phyloP scores from a whole-genome alignment of 1,139 yeast genomes.

The Blastobotrys illinoisensis region DNA sequence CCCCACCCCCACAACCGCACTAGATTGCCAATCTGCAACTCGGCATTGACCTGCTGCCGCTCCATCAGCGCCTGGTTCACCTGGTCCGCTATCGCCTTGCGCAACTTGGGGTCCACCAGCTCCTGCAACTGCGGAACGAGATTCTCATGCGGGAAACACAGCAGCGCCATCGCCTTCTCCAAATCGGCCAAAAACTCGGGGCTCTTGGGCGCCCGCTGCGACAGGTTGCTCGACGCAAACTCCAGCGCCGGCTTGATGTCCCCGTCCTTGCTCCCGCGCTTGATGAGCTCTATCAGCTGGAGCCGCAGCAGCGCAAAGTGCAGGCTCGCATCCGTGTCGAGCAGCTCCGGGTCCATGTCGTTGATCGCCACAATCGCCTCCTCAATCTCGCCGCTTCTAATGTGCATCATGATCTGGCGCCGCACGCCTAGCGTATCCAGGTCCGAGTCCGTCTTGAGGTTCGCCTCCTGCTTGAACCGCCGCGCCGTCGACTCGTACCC shows the following conservation, averaged over 20 bases:
- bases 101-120: constrained; percentile 31
- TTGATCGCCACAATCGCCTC: constrained; percentile 36
- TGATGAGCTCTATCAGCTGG: constrained; percentile 38
- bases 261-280: constrained; percentile 25
- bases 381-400: constrained; percentile 33
- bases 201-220: constrained; percentile 33
- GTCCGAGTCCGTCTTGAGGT: constrained; percentile 23
- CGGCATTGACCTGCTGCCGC: constrained; percentile 31
- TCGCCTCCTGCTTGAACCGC: constrained; percentile 36
- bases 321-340: constrained; percentile 32
- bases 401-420: constrained; percentile 30
- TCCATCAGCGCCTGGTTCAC: constrained; percentile 35
- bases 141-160: constrained; percentile 35
- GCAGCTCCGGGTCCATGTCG: constrained; percentile 36
- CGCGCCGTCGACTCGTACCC: constrained; percentile 37
- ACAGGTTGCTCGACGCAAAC: constrained; percentile 36
- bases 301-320: constrained; percentile 36
- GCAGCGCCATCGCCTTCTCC: constrained; percentile 38
- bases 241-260: constrained; percentile 33
- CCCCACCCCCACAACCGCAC: constrained; percentile 35
- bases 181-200: constrained; percentile 31
- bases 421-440: constrained; percentile 30
- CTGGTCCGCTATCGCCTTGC: constrained; percentile 34
- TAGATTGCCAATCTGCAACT: constrained; percentile 32
- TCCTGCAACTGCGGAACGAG: constrained; percentile 30